Conservation (phyloP, 1,139 yeast genomes). For the Diutina mesorugosa region DNA sequence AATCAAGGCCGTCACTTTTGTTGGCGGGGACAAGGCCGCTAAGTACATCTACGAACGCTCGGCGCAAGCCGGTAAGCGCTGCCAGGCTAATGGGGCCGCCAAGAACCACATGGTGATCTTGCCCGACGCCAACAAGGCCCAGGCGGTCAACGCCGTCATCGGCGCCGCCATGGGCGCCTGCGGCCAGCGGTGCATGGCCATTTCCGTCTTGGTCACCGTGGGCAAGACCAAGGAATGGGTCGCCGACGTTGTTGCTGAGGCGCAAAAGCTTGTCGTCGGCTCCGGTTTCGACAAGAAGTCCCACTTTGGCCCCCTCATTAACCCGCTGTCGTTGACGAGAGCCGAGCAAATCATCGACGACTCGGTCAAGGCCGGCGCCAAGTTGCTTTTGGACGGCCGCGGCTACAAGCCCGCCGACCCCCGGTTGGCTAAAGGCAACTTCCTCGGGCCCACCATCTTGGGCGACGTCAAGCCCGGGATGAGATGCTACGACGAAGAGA, state of each 20-base stretch:
- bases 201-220: constrained; percentile 64
- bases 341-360: constrained; percentile 45
- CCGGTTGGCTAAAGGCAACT: constrained; percentile 50
- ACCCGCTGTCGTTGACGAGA: constrained; percentile 42
- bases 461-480: constrained; percentile 56
- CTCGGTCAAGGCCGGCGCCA: constrained; percentile 47
- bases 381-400: constrained; percentile 54
- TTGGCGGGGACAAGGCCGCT: constrained; percentile 70
- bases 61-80: constrained; percentile 59
- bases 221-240: constrained; percentile 61
- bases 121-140: constrained; percentile 61
- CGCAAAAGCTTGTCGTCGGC: constrained; percentile 45
- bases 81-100: constrained; percentile 70
- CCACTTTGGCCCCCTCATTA: constrained; percentile 64
- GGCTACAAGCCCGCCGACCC: constrained; percentile 30
- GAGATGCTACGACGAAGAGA: constrained; percentile 64
- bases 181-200: constrained; percentile 80
- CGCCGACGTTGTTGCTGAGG: constrained; percentile 44
- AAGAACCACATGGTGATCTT: constrained; percentile 64
- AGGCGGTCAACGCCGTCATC: constrained; percentile 52
- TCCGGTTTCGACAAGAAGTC: constrained; percentile 53
- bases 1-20: constrained; percentile 68
- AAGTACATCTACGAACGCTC: constrained; percentile 60
- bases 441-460: constrained; percentile 62
- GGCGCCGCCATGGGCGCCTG: constrained; percentile 85